Conservation (phyloP, 1,139 yeast species). For the Petasospora fabianii region DNA sequence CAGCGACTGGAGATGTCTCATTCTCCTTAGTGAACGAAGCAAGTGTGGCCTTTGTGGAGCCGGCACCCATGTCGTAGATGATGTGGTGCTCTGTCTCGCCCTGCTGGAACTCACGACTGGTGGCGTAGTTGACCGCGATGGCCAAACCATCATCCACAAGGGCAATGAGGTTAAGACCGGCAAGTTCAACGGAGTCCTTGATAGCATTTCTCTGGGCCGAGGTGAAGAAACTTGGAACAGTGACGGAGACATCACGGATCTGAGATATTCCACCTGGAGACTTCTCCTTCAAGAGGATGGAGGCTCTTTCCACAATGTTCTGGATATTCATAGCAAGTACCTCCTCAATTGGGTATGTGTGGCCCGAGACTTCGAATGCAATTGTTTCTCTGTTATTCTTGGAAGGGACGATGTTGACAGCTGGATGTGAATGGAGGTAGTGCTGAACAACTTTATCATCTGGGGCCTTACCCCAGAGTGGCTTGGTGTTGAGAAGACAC, state of each 20-base stretch:
- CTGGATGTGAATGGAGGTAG: slow-evolving; percentile 56
- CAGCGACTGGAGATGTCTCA: slow-evolving; percentile 34
- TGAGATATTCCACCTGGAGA: slow-evolving; percentile 35
- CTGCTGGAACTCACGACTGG: slow-evolving; percentile 36
- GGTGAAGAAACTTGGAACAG: slow-evolving; percentile 72
- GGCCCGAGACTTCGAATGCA: slow-evolving; percentile 50
- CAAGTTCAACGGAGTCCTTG: slow-evolving; percentile 66
- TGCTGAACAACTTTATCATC: slow-evolving; percentile 43
- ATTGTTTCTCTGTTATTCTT: slow-evolving; percentile 47
- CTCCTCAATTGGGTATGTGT: slow-evolving; percentile 67
- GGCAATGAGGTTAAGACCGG: slow-evolving; percentile 63
- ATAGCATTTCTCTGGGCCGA: slow-evolving; percentile 68
- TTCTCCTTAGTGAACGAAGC: slow-evolving; percentile 56
- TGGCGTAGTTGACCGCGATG: slow-evolving; percentile 73
- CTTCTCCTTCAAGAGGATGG: slow-evolving; percentile 41
- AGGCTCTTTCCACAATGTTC: slow-evolving; percentile 65
- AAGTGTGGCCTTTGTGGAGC: slow-evolving; percentile 82
- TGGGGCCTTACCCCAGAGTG: slow-evolving; percentile 63
- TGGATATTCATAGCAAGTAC: slow-evolving; percentile 76
- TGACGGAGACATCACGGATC: slow-evolving; percentile 64
- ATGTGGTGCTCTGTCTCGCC: slow-evolving; percentile 55
- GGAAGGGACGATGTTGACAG: slow-evolving; percentile 49
- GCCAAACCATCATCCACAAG: slow-evolving; percentile 89
- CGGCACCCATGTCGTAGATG: slow-evolving; percentile 91
- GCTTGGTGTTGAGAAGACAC: slow-evolving; percentile 65